phyloP scores from a whole-genome alignment of 768 basidiomycete species.

The Amanita rimosa region DNA sequence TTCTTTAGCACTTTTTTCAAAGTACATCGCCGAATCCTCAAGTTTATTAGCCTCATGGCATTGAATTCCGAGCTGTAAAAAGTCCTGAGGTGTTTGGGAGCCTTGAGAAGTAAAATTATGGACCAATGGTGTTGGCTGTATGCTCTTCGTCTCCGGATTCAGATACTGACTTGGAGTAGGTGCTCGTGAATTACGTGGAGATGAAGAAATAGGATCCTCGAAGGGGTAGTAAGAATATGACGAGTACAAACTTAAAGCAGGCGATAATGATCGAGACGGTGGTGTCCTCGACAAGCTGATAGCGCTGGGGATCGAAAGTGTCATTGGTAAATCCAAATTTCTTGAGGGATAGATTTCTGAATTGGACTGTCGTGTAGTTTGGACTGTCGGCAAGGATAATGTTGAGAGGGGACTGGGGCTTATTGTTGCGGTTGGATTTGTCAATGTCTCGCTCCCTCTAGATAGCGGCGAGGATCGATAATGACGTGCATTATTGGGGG shows the following conservation, averaged over 20 bases:
- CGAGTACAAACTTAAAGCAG: conserved; percentile 38
- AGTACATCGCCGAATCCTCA: conserved; percentile 55
- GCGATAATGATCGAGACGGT: conserved; percentile 23
- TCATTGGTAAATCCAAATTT: not conserved
- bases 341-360: not conserved
- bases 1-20: conserved; percentile 66
- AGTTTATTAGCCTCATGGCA: conserved; percentile 69
- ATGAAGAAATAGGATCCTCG: conserved; percentile 33
- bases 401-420: conserved; percentile 7
- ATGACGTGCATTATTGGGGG: not conserved
- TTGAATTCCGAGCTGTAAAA: conserved; percentile 64
- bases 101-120: conserved; percentile 9
- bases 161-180: conserved; percentile 1
- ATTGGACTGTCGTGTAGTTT: not conserved
- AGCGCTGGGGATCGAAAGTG: not conserved
- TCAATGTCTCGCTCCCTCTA: not conserved
- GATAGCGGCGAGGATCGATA: not conserved
- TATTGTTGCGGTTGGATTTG: not conserved
- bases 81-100: conserved; percentile 45
- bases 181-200: conserved; percentile 18
- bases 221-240: conserved; percentile 58
- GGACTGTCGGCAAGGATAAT: not conserved
- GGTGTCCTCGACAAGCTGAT: conserved; percentile 18
- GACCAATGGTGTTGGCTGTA: conserved; percentile 9
- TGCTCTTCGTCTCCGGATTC: not conserved